These are phyloP conservation scores for Tolypocladium tropicale DNA, from an alignment of 2,329 filamentous ascomycete species.

Conservation along the genomic window DNA sequence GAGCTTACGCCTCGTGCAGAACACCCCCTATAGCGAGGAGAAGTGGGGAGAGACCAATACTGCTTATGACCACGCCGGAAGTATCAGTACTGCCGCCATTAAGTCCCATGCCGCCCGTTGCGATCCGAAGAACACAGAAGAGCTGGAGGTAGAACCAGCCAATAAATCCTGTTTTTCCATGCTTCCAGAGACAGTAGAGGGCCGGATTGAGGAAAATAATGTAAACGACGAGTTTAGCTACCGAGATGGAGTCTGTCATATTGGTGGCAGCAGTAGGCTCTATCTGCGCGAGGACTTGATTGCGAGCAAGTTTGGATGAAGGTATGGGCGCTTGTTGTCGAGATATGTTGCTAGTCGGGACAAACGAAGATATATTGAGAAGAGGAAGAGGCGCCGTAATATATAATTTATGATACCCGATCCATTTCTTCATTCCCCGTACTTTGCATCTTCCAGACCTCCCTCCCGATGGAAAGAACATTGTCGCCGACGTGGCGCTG, in stretches of 20 bases:
- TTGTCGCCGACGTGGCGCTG: not conserved
- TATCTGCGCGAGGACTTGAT: too few relatives aligned
- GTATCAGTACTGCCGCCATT: not conserved
- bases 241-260: not conserved
- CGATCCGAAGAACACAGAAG: not conserved
- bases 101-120: not conserved
- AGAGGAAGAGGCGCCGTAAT: too few relatives aligned
- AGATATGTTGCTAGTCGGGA: too few relatives aligned
- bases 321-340: too few relatives aligned
- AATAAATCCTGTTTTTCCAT: not conserved
- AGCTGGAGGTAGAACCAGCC: not conserved
- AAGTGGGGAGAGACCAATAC: not conserved
- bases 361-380: too few relatives aligned
- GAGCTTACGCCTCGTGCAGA: not conserved
- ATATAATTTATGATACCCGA: too few relatives aligned
- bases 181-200: not conserved
- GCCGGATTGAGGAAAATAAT: not conserved
- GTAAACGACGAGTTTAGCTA: not conserved
- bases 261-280: too few relatives aligned
- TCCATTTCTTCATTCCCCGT: too few relatives aligned
- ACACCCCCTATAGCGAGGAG: not conserved
- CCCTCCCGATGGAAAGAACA: too few relatives aligned
- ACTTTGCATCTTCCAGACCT: too few relatives aligned
- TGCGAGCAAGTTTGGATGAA: too few relatives aligned
- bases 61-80: not conserved